Evolutionary conservation across 2,329 filamentous ascomycete genomes (phyloP).

Genomic region (Leptographium radiaticola): DNA sequence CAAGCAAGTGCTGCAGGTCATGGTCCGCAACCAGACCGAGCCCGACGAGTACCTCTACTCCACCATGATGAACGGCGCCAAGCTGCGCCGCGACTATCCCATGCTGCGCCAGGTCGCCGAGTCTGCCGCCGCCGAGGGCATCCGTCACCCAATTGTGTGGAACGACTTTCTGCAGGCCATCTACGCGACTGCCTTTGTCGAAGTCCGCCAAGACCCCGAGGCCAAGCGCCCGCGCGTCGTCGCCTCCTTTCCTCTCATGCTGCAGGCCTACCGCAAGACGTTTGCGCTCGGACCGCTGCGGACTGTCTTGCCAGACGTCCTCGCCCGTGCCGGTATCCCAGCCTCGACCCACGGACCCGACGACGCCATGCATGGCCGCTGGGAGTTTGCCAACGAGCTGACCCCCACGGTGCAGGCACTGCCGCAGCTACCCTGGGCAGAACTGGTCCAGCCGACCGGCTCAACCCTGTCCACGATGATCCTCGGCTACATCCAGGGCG

Average conservation of each 20-base stretch:
- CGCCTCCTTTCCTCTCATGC: slow-evolving; percentile 32
- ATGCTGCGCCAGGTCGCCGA: slow-evolving; percentile 42
- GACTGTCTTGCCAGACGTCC: slow-evolving; percentile 17
- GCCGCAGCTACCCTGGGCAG: slow-evolving; percentile 6
- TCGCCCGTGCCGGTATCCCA: too few species aligned
- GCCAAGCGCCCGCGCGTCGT: slow-evolving; percentile 20
- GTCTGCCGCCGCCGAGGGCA: slow-evolving; percentile 32
- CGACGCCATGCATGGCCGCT: not conserved
- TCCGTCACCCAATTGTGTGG: slow-evolving; percentile 33
- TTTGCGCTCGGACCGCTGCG: slow-evolving; percentile 34
- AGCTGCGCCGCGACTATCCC: slow-evolving; percentile 37
- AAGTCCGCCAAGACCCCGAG: slow-evolving; percentile 17
- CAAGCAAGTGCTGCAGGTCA: slow-evolving; percentile 50
- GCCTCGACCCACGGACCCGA: not conserved
- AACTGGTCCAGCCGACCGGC: slow-evolving; percentile 21
- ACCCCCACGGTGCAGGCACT: slow-evolving; percentile 9
- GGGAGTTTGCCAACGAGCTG: slow-evolving; percentile 10
- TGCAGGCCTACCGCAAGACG: slow-evolving; percentile 33
- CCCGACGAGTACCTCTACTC: slow-evolving; percentile 56
- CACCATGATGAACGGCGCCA: slow-evolving; percentile 59
- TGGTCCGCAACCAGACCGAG: slow-evolving; percentile 43
- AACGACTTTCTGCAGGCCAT: slow-evolving; percentile 41
- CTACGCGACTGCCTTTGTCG: slow-evolving; percentile 28
- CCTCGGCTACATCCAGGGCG: slow-evolving; percentile 28
- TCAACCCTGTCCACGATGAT: slow-evolving; percentile 34